A percentile compares a stretch with the other conserved stretches of the same genome.
phyloP scores from a whole-genome alignment of 1,284 basidiomycete species.

The Ustilago vetiveriae region DNA sequence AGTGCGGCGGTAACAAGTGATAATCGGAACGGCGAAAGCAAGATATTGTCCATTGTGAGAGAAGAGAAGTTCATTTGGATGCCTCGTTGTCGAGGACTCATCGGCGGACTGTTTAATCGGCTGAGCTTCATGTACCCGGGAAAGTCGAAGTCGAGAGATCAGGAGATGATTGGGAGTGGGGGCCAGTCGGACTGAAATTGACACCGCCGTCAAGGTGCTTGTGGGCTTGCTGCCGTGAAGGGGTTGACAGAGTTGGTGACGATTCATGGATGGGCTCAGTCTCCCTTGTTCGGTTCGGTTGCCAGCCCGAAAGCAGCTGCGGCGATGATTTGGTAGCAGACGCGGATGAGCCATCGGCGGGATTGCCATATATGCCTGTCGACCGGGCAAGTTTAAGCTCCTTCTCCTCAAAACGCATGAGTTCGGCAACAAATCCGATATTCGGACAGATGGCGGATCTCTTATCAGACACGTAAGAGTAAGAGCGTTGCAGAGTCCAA shows the following conservation, averaged over 20 bases:
- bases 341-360: not conserved
- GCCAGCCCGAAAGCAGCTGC: conserved; percentile 4
- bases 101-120: no score
- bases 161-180: conserved; percentile 31
- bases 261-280: not conserved
- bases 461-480: conserved; percentile 87
- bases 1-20: no score
- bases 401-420: conserved; percentile 91
- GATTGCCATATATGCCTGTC: conserved; percentile 34
- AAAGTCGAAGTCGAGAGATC: conserved; percentile 18
- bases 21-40: not conserved
- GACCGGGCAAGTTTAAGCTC: conserved; percentile 33
- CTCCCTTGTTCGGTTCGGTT: not conserved
- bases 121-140: not conserved
- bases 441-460: conserved; percentile 94
- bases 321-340: conserved; percentile 7
- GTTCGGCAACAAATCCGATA: conserved; percentile 94
- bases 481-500: conserved; percentile 90
- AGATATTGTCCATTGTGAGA: conserved; percentile 6
- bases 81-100: no score
- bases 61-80: not conserved
- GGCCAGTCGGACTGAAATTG: not conserved
- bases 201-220: not conserved
- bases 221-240: conserved; percentile 1
- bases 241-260: conserved; percentile 3